These are phyloP conservation scores for Candida gigantensis DNA, from an alignment of 1,139 yeast species.

Conservation along the genomic window DNA sequence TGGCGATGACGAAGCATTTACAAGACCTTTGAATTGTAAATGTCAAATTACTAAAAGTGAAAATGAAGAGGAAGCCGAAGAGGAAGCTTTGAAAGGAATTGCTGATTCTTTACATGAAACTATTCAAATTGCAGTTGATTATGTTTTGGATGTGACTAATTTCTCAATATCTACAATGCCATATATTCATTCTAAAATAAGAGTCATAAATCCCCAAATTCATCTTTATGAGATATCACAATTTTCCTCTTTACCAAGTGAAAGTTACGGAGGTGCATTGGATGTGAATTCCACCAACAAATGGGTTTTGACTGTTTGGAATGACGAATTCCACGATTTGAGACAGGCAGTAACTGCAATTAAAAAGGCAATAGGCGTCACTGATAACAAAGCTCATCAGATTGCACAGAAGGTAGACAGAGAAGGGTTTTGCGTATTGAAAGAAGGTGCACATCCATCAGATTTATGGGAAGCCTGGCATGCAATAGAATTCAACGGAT, in stretches of 20 bases:
- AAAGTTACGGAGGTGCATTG: constrained; percentile 28
- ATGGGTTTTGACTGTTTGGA: constrained; percentile 62
- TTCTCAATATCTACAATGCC: constrained; percentile 39
- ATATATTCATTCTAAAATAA: constrained; percentile 29
- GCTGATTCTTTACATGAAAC: constrained; percentile 28
- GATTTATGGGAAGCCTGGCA: constrained; percentile 33
- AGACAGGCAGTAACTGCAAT: constrained; percentile 47
- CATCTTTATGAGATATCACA: constrained; percentile 30
- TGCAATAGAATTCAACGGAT: constrained; percentile 50
- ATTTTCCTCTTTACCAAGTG: constrained; percentile 29
- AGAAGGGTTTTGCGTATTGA: constrained; percentile 32
- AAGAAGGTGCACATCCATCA: constrained; percentile 18
- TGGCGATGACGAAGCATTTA: constrained; percentile 88
- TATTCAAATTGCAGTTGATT: constrained; percentile 44
- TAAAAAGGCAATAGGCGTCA: constrained; percentile 33
- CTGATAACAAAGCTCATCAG: constrained; percentile 26
- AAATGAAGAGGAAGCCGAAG: constrained; percentile 10
- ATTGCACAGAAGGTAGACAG: constrained; percentile 38
- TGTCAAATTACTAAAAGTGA: constrained; percentile 21
- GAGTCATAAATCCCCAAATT: constrained; percentile 20
- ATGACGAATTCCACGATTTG: constrained; percentile 70
- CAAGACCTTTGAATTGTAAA: constrained; percentile 52
- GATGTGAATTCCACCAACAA: constrained; percentile 28
- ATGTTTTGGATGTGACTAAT: constrained; percentile 48
- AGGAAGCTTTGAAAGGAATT: constrained; percentile 16